These are phyloP conservation scores for Verticillium albo-atrum DNA, from an alignment of 2,329 filamentous ascomycete genomes.

Conservation along the genomic window DNA sequence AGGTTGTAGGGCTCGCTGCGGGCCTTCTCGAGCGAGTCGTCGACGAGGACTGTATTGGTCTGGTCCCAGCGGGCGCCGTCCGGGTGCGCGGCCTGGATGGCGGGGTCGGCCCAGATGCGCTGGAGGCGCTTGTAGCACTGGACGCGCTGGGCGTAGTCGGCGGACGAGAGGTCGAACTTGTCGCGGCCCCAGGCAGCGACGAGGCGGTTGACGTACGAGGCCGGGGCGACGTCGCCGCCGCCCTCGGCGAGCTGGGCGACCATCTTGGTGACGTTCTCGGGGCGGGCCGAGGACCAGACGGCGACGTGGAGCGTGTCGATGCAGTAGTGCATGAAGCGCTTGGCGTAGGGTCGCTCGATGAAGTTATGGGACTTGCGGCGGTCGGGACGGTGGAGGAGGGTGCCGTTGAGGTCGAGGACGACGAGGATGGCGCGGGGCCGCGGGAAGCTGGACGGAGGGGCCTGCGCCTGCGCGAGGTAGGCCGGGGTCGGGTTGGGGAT, in stretches of 20 bases:
- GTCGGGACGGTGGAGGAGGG: slow-evolving; percentile 69
- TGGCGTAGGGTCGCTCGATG: slow-evolving; percentile 62
- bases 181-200: slow-evolving; percentile 76
- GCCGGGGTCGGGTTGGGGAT: slow-evolving; percentile 54
- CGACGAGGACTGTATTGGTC: slow-evolving; percentile 82
- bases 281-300: slow-evolving; percentile 85
- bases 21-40: slow-evolving; percentile 80
- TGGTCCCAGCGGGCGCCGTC: slow-evolving; percentile 61
- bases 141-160: slow-evolving; percentile 66
- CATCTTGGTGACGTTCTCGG: slow-evolving; percentile 67
- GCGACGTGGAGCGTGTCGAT: slow-evolving; percentile 73
- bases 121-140: slow-evolving; percentile 88
- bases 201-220: slow-evolving; percentile 46
- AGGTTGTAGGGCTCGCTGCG: slow-evolving; percentile 79
- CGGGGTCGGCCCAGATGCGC: slow-evolving; percentile 59
- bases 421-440: slow-evolving; percentile 65
- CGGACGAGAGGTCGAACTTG: slow-evolving; percentile 59
- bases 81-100: slow-evolving; percentile 41
- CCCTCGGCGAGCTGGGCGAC: slow-evolving; percentile 56
- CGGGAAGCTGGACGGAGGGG: slow-evolving; percentile 33
- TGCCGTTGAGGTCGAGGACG: slow-evolving; percentile 91
- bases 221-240: slow-evolving; percentile 19
- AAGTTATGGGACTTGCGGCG: slow-evolving; percentile 44
- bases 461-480: slow-evolving; percentile 56
- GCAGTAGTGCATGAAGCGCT: slow-evolving; percentile 67